A percentile compares a stretch with the other conserved stretches of the same genome.
Evolutionary conservation across 352 stramenopile genomes (phyloP).

Genomic region (Globisporangium nodosum): DNA sequence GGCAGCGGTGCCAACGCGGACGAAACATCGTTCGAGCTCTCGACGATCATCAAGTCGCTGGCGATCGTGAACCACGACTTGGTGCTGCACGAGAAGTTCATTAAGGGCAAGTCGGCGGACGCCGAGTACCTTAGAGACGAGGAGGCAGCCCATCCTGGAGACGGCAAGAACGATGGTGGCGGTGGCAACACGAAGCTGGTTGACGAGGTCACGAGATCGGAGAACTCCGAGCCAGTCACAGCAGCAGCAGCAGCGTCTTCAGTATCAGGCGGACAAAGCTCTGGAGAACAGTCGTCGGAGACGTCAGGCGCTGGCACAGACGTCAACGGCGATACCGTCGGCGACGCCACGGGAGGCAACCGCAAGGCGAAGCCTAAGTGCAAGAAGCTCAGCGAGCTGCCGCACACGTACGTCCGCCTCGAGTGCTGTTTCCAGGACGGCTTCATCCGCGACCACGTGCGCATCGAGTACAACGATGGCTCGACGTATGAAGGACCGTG

Average conservation of each 20-base stretch:
- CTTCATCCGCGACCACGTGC: constrained; percentile 48
- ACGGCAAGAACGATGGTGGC: background rate
- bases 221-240: background rate
- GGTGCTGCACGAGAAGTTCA: constrained; percentile 57
- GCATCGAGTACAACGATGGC: constrained; percentile 75
- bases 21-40: constrained; percentile 25
- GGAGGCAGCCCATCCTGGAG: background rate
- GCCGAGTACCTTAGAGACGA: constrained; percentile 55
- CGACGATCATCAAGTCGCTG: constrained; percentile 39
- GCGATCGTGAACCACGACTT: constrained; percentile 76
- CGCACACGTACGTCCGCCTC: constrained; percentile 62
- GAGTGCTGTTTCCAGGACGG: constrained; percentile 74
- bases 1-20: constrained; percentile 1
- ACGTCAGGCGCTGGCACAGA: background rate
- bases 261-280: background rate
- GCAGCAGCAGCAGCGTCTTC: background rate
- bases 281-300: constrained; percentile 2
- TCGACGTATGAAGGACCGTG: constrained; percentile 78
- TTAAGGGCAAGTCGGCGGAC: constrained; percentile 54
- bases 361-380: constrained; percentile 14
- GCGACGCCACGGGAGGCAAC: background rate
- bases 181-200: background rate
- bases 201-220: background rate
- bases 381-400: constrained; percentile 28
- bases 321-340: background rate